These are phyloP conservation scores for Drechslerella dactyloides DNA, from an alignment of 2,329 filamentous ascomycete genomes.

Conservation along the genomic window DNA sequence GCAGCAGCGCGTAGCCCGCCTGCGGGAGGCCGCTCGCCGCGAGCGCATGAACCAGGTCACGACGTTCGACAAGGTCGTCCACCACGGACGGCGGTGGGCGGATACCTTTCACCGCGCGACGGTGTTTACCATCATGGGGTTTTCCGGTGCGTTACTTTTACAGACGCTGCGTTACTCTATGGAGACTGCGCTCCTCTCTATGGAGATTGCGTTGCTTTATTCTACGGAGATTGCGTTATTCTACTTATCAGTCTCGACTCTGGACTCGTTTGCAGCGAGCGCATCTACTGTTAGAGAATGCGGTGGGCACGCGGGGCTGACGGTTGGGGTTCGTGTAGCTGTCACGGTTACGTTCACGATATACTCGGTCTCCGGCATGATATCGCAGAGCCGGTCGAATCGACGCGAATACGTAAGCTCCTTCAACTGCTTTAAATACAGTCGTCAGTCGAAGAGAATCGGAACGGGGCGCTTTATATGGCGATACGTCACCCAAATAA, in stretches of 20 bases:
- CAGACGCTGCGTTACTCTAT: slow-evolving; percentile 34
- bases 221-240: too few relatives aligned
- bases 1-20: slow-evolving; percentile 64
- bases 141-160: slow-evolving; percentile 62
- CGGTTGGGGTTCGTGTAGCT: slow-evolving; percentile 17
- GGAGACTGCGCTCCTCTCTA: too few relatives aligned
- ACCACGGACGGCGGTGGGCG: slow-evolving; percentile 64
- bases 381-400: slow-evolving; percentile 43
- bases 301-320: too few relatives aligned
- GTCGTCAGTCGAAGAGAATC: too few relatives aligned
- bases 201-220: too few relatives aligned
- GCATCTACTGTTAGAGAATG: too few relatives aligned
- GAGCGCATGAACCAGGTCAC: slow-evolving; percentile 63
- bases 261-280: too few relatives aligned
- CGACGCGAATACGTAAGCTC: slow-evolving; percentile 45
- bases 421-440: not conserved
- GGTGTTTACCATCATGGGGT: slow-evolving; percentile 67
- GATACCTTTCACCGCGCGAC: slow-evolving; percentile 68
- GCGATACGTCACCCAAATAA: too few relatives aligned
- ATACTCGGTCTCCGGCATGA: slow-evolving; percentile 47
- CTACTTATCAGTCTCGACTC: too few relatives aligned
- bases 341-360: slow-evolving; percentile 44
- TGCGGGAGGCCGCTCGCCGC: slow-evolving; percentile 62
- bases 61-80: slow-evolving; percentile 64
- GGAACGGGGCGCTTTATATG: too few relatives aligned